Conservation (phyloP, 495 filamentous ascomycete genomes). For the Trichoderma asperelloides region DNA sequence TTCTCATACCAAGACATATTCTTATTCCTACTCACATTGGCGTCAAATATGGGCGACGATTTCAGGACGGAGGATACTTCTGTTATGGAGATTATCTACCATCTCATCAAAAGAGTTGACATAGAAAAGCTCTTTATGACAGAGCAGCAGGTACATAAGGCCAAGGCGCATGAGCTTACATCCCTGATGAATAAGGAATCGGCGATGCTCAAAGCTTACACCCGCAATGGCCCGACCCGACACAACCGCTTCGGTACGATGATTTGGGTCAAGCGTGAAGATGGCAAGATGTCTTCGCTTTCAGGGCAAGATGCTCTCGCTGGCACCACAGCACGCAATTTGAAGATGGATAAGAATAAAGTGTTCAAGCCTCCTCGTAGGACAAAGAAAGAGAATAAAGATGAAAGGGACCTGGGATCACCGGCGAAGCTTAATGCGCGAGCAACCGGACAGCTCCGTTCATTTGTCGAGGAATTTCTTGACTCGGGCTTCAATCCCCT, state of each 20-base stretch:
- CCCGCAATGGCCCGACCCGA: constrained; percentile 70
- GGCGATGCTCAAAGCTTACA: constrained; percentile 67
- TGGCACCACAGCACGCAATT: constrained; percentile 59
- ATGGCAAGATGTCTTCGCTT: constrained; percentile 71
- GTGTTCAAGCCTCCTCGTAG: constrained; percentile 75
- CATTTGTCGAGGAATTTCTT: constrained; percentile 87
- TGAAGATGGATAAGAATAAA: constrained; percentile 87
- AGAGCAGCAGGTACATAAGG: constrained; percentile 55
- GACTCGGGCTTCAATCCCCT: constrained; percentile 95
- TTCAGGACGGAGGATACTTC: constrained; percentile 82
- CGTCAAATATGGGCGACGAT: constrained; percentile 85
- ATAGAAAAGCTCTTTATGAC: constrained; percentile 78
- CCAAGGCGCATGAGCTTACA: constrained; percentile 64
- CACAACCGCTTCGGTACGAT: constrained; percentile 96
- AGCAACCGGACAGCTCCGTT: constrained; percentile 62
- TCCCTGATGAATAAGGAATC: constrained; percentile 69
- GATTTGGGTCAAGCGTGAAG: constrained; percentile 89
- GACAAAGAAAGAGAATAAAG: constrained; percentile 51
- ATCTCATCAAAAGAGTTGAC: constrained; percentile 84
- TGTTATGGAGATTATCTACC: constrained; percentile 82
- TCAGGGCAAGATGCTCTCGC: constrained; percentile 78
- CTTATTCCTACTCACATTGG: constrained; percentile 70
- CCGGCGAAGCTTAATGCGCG: constrained; percentile 54
- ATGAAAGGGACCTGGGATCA: constrained; percentile 66
- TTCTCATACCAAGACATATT: constrained; percentile 88